These are phyloP conservation scores for Leptographium flavum DNA, from an alignment of 2,329 filamentous ascomycete species.

Conservation along the genomic window DNA sequence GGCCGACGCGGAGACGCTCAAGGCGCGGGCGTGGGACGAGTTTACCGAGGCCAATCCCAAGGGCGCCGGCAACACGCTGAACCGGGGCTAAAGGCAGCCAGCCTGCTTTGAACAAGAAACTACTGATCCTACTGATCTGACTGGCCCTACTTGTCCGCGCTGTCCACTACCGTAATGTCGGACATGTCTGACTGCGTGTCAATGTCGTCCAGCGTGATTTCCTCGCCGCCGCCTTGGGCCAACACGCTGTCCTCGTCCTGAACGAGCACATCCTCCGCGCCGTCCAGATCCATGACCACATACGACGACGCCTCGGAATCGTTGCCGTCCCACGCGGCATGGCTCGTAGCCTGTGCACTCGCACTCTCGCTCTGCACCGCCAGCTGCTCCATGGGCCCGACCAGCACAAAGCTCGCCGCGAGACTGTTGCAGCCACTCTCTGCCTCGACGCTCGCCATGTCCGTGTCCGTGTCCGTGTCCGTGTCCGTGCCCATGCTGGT, in stretches of 20 bases:
- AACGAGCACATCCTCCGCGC: neutral
- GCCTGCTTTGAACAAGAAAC: neutral
- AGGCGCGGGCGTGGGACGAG: constrained; percentile 91
- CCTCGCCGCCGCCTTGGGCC: neutral
- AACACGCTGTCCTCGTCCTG: neutral
- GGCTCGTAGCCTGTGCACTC: neutral
- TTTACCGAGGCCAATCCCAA: constrained; percentile 81
- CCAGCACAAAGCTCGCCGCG: neutral
- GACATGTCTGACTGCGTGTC: constrained; percentile 8
- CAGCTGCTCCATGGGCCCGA: neutral
- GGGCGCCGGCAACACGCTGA: constrained; percentile 70
- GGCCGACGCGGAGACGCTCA: constrained; percentile 80
- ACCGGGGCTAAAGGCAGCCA: constrained; percentile 50
- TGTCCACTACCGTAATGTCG: constrained; percentile 10
- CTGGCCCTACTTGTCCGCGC: constrained; percentile 10
- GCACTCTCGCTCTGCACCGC: neutral
- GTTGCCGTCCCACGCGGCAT: neutral
- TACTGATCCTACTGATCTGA: too few species aligned
- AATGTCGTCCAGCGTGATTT: constrained; percentile 6
- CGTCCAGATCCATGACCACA: neutral
- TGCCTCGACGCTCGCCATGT: constrained; percentile 11
- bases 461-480: neutral
- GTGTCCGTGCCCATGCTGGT: too few species aligned
- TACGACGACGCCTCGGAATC: neutral
- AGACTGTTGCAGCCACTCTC: too few species aligned